phyloP scores from a whole-genome alignment of 2,329 filamentous ascomycete genomes.

The Rutstroemia sydowiana region DNA sequence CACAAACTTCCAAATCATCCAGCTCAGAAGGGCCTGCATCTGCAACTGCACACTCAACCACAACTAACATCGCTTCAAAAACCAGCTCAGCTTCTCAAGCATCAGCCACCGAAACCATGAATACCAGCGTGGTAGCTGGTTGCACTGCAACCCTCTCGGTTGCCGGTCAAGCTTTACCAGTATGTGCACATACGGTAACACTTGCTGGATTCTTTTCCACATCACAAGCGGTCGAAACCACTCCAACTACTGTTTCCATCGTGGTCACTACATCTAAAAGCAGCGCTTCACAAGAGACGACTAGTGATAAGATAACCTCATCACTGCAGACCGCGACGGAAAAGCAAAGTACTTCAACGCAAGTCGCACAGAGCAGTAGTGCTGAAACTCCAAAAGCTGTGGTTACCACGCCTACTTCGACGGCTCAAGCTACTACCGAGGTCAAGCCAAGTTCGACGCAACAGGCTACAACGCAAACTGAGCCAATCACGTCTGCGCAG shows the following conservation, averaged over 20 bases:
- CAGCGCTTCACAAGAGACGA: neutral
- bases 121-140: constrained; percentile 1
- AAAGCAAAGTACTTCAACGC: too few relatives aligned
- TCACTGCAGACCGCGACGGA: too few relatives aligned
- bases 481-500: too few relatives aligned
- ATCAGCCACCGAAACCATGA: constrained; percentile 5
- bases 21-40: neutral
- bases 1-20: neutral
- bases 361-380: too few relatives aligned
- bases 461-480: too few relatives aligned
- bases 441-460: too few relatives aligned
- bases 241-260: neutral
- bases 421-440: too few relatives aligned
- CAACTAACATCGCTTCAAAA: neutral
- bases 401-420: too few relatives aligned
- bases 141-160: constrained; percentile 7
- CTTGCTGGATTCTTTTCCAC: neutral
- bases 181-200: constrained; percentile 5
- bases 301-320: too few relatives aligned
- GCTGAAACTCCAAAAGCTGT: too few relatives aligned
- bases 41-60: neutral
- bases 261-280: neutral
- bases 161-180: neutral
- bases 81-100: neutral
- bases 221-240: neutral